Evolutionary conservation across 75 land plant genomes (phyloP).

Genomic region (Picea sitchensis): DNA sequence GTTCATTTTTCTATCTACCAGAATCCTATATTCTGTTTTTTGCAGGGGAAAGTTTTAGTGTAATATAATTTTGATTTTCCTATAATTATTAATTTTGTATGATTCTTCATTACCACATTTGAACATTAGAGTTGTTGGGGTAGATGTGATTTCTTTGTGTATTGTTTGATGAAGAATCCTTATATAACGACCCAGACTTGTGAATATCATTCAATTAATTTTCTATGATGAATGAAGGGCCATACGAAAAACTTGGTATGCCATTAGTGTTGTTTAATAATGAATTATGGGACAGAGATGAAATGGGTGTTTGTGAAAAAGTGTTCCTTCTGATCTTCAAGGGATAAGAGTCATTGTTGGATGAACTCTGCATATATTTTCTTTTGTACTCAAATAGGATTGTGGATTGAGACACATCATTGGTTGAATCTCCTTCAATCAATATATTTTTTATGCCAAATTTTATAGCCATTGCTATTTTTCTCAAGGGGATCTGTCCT

Average conservation of each 20-base stretch:
- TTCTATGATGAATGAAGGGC: constrained; percentile 10
- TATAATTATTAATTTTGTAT: too few species aligned
- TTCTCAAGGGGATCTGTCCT: too few species aligned
- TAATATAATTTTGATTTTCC: too few species aligned
- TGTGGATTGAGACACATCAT: neutral
- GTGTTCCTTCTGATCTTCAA: neutral
- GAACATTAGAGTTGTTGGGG: too few species aligned
- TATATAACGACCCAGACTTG: neutral
- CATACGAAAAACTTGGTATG: constrained; percentile 5
- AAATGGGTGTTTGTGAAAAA: neutral
- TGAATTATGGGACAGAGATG: constrained; percentile 5
- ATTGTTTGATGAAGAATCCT: neutral
- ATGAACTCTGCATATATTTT: constrained; percentile 7
- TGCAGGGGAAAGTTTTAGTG: too few species aligned
- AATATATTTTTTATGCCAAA: too few species aligned
- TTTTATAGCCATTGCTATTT: too few species aligned
- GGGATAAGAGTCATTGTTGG: neutral
- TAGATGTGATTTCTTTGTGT: neutral
- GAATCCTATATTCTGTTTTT: too few species aligned
- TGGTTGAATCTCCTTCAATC: neutral
- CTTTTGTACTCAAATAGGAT: constrained; percentile 17
- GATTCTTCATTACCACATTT: too few species aligned
- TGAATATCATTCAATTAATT: neutral
- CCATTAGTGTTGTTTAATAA: constrained; percentile 6
- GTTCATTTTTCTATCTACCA: too few species aligned